These are phyloP conservation scores for Tremellales sp. DNA, from an alignment of 1,284 basidiomycete species.

Conservation along the genomic window DNA sequence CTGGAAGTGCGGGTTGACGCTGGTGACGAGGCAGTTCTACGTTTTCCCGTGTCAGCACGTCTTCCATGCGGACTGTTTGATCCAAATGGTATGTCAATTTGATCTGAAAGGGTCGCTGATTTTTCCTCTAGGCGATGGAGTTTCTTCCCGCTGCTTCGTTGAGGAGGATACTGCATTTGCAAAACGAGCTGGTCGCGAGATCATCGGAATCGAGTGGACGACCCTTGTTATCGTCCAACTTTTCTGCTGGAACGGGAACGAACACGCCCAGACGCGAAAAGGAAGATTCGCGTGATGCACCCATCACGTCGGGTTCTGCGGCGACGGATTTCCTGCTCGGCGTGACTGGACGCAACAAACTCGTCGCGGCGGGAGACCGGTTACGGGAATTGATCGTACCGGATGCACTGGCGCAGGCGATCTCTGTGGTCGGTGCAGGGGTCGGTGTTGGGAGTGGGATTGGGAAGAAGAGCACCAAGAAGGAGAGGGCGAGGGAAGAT, in stretches of 20 bases:
- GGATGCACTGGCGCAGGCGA: conserved; percentile 68
- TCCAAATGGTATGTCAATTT: conserved; percentile 66
- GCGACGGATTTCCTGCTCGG: conserved; percentile 42
- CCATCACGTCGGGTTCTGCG: conserved; percentile 26
- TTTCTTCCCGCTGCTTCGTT: conserved; percentile 75
- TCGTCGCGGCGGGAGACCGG: conserved; percentile 82
- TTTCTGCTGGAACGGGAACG: conserved; percentile 22
- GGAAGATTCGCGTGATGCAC: not conserved
- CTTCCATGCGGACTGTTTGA: conserved; percentile 93
- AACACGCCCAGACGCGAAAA: conserved; percentile 23
- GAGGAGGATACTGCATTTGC: conserved; percentile 75
- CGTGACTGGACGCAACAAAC: conserved; percentile 65
- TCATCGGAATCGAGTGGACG: conserved; percentile 32
- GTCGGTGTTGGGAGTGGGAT: conserved; percentile 44
- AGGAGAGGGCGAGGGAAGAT: conserved; percentile 55
- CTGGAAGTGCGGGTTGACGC: conserved; percentile 67
- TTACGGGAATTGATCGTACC: conserved; percentile 86
- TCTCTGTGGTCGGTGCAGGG: conserved; percentile 46
- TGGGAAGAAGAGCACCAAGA: conserved; percentile 50
- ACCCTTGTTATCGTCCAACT: conserved; percentile 38
- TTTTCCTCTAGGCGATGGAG: conserved; percentile 69
- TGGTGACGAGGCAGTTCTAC: conserved; percentile 90
- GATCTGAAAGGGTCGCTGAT: not conserved
- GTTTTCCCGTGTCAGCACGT: conserved; percentile 96
- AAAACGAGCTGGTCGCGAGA: conserved; percentile 66